phyloP scores from a whole-genome alignment of 78 protist genomes.

The Chrysochromulina parva region DNA sequence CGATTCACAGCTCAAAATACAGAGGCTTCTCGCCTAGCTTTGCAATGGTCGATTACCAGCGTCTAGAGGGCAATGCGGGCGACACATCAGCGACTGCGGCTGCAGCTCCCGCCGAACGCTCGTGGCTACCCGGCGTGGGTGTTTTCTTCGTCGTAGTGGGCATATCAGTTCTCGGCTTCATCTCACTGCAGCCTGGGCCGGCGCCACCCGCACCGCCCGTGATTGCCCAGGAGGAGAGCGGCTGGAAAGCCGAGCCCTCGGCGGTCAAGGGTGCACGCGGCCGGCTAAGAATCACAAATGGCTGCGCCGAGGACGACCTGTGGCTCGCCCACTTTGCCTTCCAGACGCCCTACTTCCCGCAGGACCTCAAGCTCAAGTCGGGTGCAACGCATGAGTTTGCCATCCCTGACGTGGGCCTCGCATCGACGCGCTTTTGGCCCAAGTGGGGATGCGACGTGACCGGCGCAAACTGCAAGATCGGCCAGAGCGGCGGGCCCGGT shows the following conservation, averaged over 20 bases:
- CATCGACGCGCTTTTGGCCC: slow-evolving; percentile 15
- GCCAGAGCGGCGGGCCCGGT: slow-evolving; percentile 9
- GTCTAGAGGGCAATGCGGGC: no score
- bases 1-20: no score
- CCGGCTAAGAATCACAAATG: background rate
- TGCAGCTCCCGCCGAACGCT: no score
- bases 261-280: no score
- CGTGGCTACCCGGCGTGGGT: no score
- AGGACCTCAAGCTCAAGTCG: background rate
- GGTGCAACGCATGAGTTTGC: background rate
- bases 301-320: background rate
- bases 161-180: no score
- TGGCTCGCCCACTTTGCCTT: background rate
- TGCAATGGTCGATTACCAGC: no score
- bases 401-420: background rate
- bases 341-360: background rate
- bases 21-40: no score
- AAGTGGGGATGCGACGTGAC: background rate
- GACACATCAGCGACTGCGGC: no score
- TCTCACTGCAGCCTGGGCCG: no score
- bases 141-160: no score
- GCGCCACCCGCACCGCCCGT: no score
- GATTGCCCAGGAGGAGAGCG: background rate
- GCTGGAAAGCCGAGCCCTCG: background rate
- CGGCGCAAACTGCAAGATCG: background rate